Evolutionary conservation across 257 asterid species (phyloP).

Genomic region (Solanum sejunctum): DNA sequence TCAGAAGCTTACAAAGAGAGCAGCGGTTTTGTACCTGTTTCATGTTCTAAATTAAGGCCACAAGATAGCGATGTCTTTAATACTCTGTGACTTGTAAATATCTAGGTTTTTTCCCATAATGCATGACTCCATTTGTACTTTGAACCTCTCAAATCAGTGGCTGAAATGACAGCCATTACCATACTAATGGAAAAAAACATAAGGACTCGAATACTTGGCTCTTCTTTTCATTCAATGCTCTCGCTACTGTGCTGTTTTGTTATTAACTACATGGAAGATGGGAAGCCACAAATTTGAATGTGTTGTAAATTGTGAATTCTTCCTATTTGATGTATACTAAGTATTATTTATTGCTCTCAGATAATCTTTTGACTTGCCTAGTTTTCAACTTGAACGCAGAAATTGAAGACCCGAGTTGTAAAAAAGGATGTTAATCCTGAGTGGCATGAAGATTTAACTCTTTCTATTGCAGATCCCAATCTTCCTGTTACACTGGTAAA

Average conservation of each 20-base stretch:
- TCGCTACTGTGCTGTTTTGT: not conserved
- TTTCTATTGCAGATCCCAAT: conserved; percentile 42
- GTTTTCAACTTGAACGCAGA: conserved; percentile 28
- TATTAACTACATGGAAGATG: not conserved
- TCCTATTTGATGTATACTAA: not conserved
- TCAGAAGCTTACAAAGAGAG: not conserved
- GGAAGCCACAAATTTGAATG: not conserved
- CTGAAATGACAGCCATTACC: not conserved
- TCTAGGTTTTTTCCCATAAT: not conserved
- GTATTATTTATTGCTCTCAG: not conserved
- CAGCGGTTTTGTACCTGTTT: not conserved
- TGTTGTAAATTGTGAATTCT: not conserved
- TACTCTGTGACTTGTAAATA: not conserved
- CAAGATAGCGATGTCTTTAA: not conserved
- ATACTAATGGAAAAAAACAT: not conserved
- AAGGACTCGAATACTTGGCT: not conserved
- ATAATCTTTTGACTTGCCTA: not conserved
- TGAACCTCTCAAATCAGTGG: not conserved
- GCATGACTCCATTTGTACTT: not conserved
- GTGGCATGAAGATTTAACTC: conserved; percentile 90
- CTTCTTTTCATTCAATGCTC: not conserved
- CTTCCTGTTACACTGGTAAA: conserved; percentile 43
- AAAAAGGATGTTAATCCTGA: conserved; percentile 74
- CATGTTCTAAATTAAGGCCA: not conserved
- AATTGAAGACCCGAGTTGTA: conserved; percentile 69